Evolutionary conservation across 2,329 filamentous ascomycete genomes (phyloP).

Genomic region (Colletotrichum sp.): DNA sequence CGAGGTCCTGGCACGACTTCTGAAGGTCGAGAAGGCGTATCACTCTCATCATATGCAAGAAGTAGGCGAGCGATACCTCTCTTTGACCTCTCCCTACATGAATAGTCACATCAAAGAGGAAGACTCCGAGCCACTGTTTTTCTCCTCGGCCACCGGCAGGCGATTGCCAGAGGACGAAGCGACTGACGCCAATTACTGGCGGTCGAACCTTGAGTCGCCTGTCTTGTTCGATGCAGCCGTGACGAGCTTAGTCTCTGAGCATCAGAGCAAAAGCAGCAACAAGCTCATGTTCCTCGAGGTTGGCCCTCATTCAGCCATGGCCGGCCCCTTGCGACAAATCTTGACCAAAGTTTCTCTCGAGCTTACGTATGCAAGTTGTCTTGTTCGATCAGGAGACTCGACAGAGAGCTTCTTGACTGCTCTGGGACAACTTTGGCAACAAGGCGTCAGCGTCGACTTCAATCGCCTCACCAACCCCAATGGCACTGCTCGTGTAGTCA

Average conservation of each 20-base stretch:
- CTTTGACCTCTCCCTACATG: not conserved
- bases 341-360: not conserved
- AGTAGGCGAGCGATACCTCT: slow-evolving; percentile 13
- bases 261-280: not conserved
- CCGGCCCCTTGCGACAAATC: slow-evolving; percentile 1
- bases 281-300: not conserved
- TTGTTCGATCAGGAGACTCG: not conserved
- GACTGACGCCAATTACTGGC: not conserved
- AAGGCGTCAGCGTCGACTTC: not conserved
- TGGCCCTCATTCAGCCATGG: not conserved
- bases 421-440: not conserved
- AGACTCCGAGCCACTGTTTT: not conserved
- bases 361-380: not conserved
- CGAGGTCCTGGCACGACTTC: not conserved
- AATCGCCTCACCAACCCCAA: not conserved
- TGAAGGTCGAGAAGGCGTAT: slow-evolving; percentile 6
- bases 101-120: not conserved
- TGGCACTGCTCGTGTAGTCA: not conserved
- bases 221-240: not conserved
- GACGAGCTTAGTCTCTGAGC: not conserved
- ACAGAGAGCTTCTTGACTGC: not conserved
- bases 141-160: slow-evolving; percentile 31
- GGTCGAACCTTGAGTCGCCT: not conserved
- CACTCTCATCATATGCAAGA: slow-evolving; percentile 3
- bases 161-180: slow-evolving; percentile 8